A percentile compares a stretch with the other conserved stretches of the same genome.
These are phyloP conservation scores for Skeletonema grethae DNA, from an alignment of 108 stramenopile species.

Conservation along the genomic window DNA sequence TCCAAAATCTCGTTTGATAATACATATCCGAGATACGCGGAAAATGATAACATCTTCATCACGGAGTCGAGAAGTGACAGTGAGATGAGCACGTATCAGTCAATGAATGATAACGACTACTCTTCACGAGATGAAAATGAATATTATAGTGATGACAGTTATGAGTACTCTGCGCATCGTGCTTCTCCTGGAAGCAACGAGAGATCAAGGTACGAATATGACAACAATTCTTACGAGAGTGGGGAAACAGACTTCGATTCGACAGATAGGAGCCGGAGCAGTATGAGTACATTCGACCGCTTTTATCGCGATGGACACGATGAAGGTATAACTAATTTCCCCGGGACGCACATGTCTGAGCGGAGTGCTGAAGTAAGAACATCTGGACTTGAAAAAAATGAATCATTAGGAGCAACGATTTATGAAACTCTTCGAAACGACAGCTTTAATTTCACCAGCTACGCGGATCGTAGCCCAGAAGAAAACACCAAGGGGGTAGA, in stretches of 20 bases:
- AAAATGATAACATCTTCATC: conserved; percentile 6
- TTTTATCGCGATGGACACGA: conserved; percentile 21
- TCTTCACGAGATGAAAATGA: conserved; percentile 5
- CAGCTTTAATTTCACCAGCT: neutral
- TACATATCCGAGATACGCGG: neutral
- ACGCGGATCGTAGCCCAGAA: neutral
- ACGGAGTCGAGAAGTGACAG: conserved; percentile 25
- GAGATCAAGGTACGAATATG: conserved; percentile 1
- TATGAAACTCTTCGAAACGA: neutral
- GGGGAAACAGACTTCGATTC: conserved; percentile 3
- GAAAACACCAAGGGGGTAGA: conserved; percentile 3
- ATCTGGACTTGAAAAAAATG: neutral
- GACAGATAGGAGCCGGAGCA: neutral
- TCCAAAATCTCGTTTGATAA: neutral
- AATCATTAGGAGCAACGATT: neutral
- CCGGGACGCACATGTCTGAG: conserved; percentile 4
- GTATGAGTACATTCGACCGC: conserved; percentile 25
- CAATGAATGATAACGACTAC: conserved; percentile 18
- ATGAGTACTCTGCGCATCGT: neutral
- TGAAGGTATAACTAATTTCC: conserved; percentile 7
- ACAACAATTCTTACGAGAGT: conserved; percentile 10
- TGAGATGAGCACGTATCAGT: conserved; percentile 26
- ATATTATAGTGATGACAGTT: neutral
- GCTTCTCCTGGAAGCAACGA: neutral
- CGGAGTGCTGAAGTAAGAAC: neutral